Conservation (phyloP, 139 green algal species). For the Tetradesmus lagerheimii region DNA sequence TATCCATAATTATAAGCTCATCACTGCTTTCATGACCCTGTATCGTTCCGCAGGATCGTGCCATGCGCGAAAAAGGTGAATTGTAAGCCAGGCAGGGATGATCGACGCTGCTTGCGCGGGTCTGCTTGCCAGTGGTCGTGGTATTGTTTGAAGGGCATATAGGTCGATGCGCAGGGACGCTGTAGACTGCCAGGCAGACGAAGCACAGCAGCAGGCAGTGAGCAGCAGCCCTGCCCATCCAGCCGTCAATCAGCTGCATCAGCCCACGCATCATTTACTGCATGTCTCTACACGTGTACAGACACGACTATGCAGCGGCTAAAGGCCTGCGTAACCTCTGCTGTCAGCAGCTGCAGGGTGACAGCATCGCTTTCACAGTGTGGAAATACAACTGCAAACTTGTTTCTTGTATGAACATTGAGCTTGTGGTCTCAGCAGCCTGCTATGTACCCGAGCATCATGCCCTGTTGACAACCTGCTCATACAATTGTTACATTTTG, state of each 20-base stretch:
- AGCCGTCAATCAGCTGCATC: neutral
- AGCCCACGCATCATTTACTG: neutral
- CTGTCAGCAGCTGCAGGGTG: no score
- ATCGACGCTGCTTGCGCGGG: neutral
- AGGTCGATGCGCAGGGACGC: neutral
- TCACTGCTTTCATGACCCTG: neutral
- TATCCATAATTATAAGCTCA: neutral
- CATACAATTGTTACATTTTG: no score
- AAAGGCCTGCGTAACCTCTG: no score
- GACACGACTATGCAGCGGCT: no score
- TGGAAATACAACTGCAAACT: no score
- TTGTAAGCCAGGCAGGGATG: neutral
- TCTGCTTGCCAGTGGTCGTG: neutral
- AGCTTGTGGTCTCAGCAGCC: no score
- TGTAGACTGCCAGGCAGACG: neutral
- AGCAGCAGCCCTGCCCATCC: neutral
- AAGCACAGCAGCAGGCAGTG: neutral
- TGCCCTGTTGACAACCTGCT: no score
- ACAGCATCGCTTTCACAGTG: no score
- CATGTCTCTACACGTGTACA: neutral
- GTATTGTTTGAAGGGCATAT: neutral
- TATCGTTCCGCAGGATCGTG: conserved; percentile 9
- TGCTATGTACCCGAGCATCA: no score
- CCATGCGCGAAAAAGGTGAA: conserved; percentile 40
- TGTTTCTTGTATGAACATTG: no score